These are phyloP conservation scores for Verticillium longisporum DNA, from an alignment of 2,329 filamentous ascomycete genomes.

Conservation along the genomic window DNA sequence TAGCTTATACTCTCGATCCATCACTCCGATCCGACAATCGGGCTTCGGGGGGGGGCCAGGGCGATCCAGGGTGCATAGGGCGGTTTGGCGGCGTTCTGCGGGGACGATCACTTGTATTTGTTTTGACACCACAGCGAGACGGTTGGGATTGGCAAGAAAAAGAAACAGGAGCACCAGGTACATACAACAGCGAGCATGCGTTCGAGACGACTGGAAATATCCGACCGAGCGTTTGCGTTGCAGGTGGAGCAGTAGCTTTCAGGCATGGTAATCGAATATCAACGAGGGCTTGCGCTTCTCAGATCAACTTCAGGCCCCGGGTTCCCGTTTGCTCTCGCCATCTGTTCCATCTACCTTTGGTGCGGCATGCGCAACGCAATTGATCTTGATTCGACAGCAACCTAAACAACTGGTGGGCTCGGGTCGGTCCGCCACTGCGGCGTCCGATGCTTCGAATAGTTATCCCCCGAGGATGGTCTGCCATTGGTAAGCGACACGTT, in stretches of 20 bases:
- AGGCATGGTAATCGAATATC: neutral
- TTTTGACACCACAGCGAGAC: neutral
- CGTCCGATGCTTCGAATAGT: neutral
- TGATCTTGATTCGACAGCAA: neutral
- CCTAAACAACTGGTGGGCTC: neutral
- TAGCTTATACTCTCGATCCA: conserved; percentile 9
- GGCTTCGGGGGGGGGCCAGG: neutral
- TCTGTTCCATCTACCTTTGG: neutral
- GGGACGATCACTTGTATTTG: neutral
- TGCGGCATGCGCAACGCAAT: neutral
- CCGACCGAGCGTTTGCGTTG: neutral
- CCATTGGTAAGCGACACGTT: neutral
- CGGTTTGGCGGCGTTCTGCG: conserved; percentile 1
- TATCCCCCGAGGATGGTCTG: no score
- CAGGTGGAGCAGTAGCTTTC: neutral
- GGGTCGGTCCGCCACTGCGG: neutral
- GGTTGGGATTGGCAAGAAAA: neutral
- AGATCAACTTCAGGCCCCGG: neutral
- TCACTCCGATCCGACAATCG: neutral
- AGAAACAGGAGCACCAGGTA: neutral
- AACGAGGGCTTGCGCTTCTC: neutral
- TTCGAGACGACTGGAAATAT: neutral
- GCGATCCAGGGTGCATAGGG: neutral
- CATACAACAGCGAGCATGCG: neutral
- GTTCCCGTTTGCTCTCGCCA: neutral